Conservation (phyloP, 345 rosid genomes). For the Eucalyptus grandis region DNA sequence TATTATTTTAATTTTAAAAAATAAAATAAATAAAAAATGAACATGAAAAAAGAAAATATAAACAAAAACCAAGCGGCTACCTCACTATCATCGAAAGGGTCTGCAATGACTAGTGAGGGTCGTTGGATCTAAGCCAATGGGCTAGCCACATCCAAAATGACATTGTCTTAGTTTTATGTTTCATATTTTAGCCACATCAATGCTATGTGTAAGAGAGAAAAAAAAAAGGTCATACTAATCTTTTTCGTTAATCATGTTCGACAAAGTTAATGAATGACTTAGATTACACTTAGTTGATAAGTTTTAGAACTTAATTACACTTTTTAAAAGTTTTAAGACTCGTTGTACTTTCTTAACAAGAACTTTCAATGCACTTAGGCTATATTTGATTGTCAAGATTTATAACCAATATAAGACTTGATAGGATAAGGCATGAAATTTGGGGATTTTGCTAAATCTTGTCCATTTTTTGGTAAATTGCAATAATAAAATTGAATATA, state of each 20-base stretch:
- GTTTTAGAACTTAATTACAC: too few relatives aligned
- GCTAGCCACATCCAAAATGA: background rate
- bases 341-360: background rate
- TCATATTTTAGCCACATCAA: background rate
- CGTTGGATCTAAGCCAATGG: background rate
- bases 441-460: too few relatives aligned
- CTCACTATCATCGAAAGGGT: background rate
- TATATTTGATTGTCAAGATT: too few relatives aligned
- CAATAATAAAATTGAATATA: too few relatives aligned
- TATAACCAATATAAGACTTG: too few relatives aligned
- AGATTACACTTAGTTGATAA: too few relatives aligned
- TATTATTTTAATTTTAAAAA: background rate
- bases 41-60: background rate
- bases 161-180: background rate
- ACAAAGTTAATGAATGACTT: too few relatives aligned
- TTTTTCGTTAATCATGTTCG: background rate
- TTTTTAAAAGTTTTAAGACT: background rate
- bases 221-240: fast-evolving
- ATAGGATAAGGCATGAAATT: too few relatives aligned
- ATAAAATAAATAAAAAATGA: background rate
- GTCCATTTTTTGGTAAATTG: too few relatives aligned
- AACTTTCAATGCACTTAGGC: too few relatives aligned
- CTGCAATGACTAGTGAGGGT: fast-evolving
- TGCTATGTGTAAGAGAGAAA: background rate
- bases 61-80: background rate